Conservation (phyloP, 495 filamentous ascomycete genomes). For the Chlorociboria aeruginascens region DNA sequence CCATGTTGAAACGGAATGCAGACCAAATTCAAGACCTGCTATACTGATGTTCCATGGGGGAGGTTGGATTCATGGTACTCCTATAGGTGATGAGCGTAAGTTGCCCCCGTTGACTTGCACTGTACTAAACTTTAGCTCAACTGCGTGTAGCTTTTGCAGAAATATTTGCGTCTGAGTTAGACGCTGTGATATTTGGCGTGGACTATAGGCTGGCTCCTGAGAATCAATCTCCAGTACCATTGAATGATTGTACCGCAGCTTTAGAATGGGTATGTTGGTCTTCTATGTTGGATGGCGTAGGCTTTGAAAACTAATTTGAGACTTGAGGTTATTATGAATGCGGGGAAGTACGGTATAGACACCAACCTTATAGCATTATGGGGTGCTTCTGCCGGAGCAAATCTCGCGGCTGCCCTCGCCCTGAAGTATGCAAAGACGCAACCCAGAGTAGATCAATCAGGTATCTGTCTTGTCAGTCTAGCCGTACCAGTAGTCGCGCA, state of each 20-base stretch:
- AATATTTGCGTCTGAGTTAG: not conserved
- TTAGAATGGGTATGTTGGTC: not conserved
- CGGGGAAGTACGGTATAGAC: not conserved
- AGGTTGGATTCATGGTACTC: not conserved
- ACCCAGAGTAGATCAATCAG: not conserved
- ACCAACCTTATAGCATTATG: not conserved
- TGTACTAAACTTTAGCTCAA: not conserved
- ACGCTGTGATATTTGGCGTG: not conserved
- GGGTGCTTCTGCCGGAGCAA: not conserved
- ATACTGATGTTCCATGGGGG: not conserved
- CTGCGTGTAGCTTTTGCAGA: not conserved
- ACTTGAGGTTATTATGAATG: too few species aligned
- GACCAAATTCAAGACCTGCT: not conserved
- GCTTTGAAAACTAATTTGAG: too few species aligned
- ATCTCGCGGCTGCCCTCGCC: not conserved
- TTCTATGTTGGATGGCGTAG: too few species aligned
- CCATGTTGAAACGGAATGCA: too few species aligned
- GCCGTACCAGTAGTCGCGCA: not conserved
- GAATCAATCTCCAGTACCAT: not conserved
- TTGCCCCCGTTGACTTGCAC: not conserved
- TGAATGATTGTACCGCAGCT: not conserved
- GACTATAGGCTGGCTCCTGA: not conserved
- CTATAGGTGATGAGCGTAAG: not conserved
- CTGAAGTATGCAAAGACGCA: not conserved
- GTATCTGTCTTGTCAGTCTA: not conserved